Conservation (phyloP, 2,329 filamentous ascomycete genomes). For the Achaetomium macrosporum region DNA sequence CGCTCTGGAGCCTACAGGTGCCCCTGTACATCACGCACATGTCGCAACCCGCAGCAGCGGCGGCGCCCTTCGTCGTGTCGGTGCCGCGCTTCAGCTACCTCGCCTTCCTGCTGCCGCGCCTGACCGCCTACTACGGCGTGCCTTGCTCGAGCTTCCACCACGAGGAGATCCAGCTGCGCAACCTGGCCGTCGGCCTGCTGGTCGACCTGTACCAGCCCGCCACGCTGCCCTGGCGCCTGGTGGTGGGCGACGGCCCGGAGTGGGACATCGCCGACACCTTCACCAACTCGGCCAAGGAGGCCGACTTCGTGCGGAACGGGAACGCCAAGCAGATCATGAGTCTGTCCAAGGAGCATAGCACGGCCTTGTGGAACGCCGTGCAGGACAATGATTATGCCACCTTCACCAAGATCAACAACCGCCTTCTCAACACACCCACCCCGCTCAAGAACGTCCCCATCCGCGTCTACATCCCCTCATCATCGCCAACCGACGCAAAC, state of each 20-base stretch:
- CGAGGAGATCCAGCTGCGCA: slow-evolving; percentile 47
- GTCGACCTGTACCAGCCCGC: slow-evolving; percentile 51
- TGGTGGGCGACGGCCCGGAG: slow-evolving; percentile 47
- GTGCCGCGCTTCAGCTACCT: slow-evolving; percentile 57
- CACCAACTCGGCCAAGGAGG: slow-evolving; percentile 62
- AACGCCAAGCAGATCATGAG: slow-evolving; percentile 88
- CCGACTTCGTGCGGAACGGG: slow-evolving; percentile 82
- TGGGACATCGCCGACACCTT: slow-evolving; percentile 60
- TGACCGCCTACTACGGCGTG: slow-evolving; percentile 46
- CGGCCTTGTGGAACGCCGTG: slow-evolving; percentile 74
- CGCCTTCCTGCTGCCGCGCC: slow-evolving; percentile 50
- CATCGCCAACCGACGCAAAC: slow-evolving; percentile 41
- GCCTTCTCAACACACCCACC: slow-evolving; percentile 68
- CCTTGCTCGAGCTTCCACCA: slow-evolving; percentile 56
- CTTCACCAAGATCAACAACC: slow-evolving; percentile 69
- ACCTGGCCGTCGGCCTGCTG: slow-evolving; percentile 49
- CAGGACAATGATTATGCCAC: slow-evolving; percentile 67
- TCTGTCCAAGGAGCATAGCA: slow-evolving; percentile 77
- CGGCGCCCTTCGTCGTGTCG: slow-evolving; percentile 44
- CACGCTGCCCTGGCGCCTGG: slow-evolving; percentile 48
- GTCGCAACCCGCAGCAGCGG: slow-evolving; percentile 33
- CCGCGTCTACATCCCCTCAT: slow-evolving; percentile 73
- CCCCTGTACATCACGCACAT: slow-evolving; percentile 51
- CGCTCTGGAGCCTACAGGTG: slow-evolving; percentile 50
- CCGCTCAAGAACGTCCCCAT: slow-evolving; percentile 79